A percentile compares a stretch with the other conserved stretches of the same genome.
These are phyloP conservation scores for Articulospora tetracladia DNA, from an alignment of 495 filamentous ascomycete species.

Conservation along the genomic window DNA sequence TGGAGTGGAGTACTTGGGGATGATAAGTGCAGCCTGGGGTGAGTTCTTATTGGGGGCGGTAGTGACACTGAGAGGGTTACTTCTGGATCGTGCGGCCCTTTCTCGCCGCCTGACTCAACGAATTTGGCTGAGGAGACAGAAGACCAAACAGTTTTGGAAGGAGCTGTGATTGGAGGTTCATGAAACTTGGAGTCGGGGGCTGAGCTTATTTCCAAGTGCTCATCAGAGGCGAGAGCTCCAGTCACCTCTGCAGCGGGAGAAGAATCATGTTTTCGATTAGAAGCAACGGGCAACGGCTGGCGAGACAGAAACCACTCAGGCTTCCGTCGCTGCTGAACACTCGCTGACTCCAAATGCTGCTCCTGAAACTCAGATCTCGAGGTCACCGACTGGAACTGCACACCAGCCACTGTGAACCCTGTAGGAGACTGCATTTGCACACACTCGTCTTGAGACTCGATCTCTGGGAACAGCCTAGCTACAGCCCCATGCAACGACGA, in stretches of 20 bases:
- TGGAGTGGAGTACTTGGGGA: not conserved
- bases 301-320: slow-evolving; percentile 44
- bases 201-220: not conserved
- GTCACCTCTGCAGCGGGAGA: not conserved
- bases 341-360: not conserved
- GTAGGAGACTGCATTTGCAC: not conserved
- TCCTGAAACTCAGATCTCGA: not conserved
- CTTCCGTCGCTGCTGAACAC: not conserved
- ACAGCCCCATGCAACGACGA: slow-evolving; percentile 5
- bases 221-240: not conserved
- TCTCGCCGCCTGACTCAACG: no score
- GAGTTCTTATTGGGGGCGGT: no score
- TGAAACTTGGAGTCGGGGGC: no score
- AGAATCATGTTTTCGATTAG: not conserved
- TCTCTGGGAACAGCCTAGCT: slow-evolving; percentile 10
- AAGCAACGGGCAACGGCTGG: slow-evolving; percentile 25
- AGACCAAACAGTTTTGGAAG: no score
- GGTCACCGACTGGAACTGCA: slow-evolving; percentile 11
- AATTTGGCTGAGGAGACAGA: no score
- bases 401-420: slow-evolving; percentile 16
- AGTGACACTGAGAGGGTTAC: no score
- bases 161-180: no score
- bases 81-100: no score
- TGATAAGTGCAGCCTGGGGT: not conserved
- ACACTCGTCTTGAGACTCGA: not conserved